Conservation (phyloP, 306 rosid species). For the Trichosanthes truncata region DNA sequence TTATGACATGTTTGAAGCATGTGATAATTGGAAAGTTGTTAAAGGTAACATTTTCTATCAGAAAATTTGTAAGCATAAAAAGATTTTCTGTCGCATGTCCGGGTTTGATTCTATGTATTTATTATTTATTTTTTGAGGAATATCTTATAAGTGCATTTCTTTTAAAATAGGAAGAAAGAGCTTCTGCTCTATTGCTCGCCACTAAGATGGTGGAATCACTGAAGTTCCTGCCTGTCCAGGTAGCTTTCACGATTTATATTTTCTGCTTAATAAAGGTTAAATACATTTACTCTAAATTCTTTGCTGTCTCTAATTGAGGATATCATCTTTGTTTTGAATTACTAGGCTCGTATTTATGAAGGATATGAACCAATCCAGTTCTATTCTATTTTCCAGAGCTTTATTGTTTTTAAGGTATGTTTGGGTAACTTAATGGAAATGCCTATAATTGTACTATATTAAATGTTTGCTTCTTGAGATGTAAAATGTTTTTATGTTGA, state of each 20-base stretch:
- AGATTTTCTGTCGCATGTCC: not conserved
- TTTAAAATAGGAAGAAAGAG: constrained; percentile 66
- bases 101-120: not conserved
- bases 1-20: not conserved
- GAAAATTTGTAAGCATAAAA: not conserved
- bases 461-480: not conserved
- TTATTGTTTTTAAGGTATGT: constrained; percentile 73
- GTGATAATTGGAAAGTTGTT: not conserved
- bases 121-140: not conserved
- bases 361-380: constrained; percentile 82
- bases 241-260: constrained; percentile 17
- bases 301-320: not conserved
- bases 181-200: constrained; percentile 52
- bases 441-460: not conserved
- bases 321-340: constrained; percentile 11
- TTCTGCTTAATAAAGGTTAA: not conserved
- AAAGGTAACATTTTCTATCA: not conserved
- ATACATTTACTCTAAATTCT: not conserved
- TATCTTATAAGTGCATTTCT: constrained; percentile 17
- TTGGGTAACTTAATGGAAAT: not conserved
- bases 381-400: constrained; percentile 75
- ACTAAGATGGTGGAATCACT: constrained; percentile 73
- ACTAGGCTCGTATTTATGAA: constrained; percentile 81
- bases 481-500: not conserved
- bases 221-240: constrained; percentile 79